Percentiles rank a stretch among this genome's conserved stretches.
phyloP scores from a whole-genome alignment of 768 basidiomycete genomes.

The Lactarius psammicola region DNA sequence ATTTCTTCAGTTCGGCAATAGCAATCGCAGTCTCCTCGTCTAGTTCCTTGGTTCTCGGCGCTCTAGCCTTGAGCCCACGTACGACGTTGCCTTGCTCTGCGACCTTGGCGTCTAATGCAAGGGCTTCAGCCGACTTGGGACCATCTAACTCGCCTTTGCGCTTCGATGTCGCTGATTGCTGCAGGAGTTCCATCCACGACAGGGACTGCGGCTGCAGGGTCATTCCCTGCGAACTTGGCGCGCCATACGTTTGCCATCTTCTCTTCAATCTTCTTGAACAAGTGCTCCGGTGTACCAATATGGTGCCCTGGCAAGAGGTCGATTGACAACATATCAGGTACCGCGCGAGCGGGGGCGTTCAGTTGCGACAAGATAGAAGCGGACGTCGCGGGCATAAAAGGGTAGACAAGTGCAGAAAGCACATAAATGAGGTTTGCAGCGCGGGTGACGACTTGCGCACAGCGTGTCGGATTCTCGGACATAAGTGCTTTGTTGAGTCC shows the following conservation, averaged over 20 bases:
- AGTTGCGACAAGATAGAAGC: conserved; percentile 80
- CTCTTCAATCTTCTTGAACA: conserved; percentile 95
- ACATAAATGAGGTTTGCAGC: conserved; percentile 92
- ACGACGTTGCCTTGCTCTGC: conserved; percentile 74
- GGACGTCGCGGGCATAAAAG: conserved; percentile 94
- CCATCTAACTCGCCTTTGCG: conserved; percentile 48
- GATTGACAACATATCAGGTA: conserved; percentile 67
- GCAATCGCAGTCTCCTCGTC: conserved; percentile 61
- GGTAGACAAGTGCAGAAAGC: conserved; percentile 80
- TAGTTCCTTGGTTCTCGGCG: conserved; percentile 55
- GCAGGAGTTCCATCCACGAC: conserved; percentile 43
- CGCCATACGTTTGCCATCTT: conserved; percentile 83
- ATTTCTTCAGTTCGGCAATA: conserved; percentile 59
- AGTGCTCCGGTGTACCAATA: conserved; percentile 81
- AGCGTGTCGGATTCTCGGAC: conserved; percentile 74
- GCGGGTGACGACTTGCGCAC: conserved; percentile 86
- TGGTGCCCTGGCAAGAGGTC: conserved; percentile 87
- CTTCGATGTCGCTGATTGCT: conserved; percentile 51
- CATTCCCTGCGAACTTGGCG: conserved; percentile 71
- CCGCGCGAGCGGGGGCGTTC: conserved; percentile 80
- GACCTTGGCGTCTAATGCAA: conserved; percentile 72
- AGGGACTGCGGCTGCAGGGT: conserved; percentile 39
- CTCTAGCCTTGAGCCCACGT: conserved; percentile 63
- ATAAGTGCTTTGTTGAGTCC: conserved; percentile 89
- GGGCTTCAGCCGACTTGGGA: conserved; percentile 70